Percentiles rank a stretch among this genome's conserved stretches.
These are phyloP conservation scores for Ascodesmis nigricans DNA, from an alignment of 495 filamentous ascomycete genomes.

Conservation along the genomic window DNA sequence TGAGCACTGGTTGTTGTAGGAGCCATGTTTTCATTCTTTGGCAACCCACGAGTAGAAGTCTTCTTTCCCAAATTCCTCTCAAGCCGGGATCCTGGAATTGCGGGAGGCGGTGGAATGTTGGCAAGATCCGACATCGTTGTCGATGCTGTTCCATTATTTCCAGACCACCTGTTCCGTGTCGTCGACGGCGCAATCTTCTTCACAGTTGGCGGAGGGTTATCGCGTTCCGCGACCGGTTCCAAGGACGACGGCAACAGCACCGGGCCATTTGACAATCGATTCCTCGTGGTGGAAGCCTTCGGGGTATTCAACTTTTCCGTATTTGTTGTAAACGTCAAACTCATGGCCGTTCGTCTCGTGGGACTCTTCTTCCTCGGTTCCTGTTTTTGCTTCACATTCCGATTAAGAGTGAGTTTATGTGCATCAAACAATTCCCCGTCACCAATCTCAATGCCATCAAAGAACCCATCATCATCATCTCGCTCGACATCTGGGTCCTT, in stretches of 20 bases:
- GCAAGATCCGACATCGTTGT: constrained; percentile 19
- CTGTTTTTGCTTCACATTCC: constrained; percentile 72
- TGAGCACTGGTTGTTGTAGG: constrained; percentile 51
- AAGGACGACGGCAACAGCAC: constrained; percentile 41
- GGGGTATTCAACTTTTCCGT: too few relatives aligned
- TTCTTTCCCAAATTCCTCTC: constrained; percentile 21
- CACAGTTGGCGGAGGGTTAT: constrained; percentile 33
- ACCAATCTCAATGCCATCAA: constrained; percentile 71
- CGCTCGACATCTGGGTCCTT: too few relatives aligned
- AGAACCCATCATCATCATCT: constrained; percentile 49
- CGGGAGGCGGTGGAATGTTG: constrained; percentile 37
- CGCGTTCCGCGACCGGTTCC: constrained; percentile 82
- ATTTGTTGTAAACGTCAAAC: constrained; percentile 62
- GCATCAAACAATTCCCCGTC: constrained; percentile 53
- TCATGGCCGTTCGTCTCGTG: constrained; percentile 47
- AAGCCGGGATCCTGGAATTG: constrained; percentile 30
- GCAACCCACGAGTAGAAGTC: not conserved
- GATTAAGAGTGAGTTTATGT: constrained; percentile 65
- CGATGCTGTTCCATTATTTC: constrained; percentile 8
- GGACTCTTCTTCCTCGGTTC: constrained; percentile 40
- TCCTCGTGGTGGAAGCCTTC: constrained; percentile 24
- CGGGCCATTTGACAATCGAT: too few relatives aligned
- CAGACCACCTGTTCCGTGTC: constrained; percentile 17
- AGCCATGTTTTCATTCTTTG: constrained; percentile 15
- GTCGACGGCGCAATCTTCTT: constrained; percentile 13